Percentiles rank a stretch among this genome's conserved stretches.
Evolutionary conservation across 2,329 filamentous ascomycete species (phyloP).

Genomic region (Botrytis cinerea): DNA sequence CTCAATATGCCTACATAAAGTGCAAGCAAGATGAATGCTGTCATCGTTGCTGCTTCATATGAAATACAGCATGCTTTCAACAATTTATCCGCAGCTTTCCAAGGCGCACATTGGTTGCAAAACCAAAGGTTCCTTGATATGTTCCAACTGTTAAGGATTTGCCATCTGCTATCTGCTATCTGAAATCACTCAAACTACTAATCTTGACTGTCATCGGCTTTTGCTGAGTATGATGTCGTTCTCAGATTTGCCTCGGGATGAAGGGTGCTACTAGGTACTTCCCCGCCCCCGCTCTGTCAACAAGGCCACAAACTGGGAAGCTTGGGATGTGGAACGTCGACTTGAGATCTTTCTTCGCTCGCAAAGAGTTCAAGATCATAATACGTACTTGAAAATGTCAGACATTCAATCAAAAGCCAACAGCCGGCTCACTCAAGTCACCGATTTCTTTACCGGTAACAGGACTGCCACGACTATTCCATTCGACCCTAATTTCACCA

Average conservation of each 20-base stretch:
- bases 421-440: slow-evolving; percentile 35
- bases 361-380: not conserved
- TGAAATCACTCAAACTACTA: not conserved
- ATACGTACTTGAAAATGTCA: slow-evolving; percentile 28
- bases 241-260: not conserved
- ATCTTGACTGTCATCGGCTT: not conserved
- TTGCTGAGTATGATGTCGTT: not conserved
- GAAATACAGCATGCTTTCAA: not conserved
- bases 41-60: not conserved
- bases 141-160: not conserved
- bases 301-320: not conserved
- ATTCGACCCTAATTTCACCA: slow-evolving; percentile 39
- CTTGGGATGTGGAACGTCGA: not conserved
- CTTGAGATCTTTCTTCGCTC: not conserved
- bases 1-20: not conserved
- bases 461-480: slow-evolving; percentile 37
- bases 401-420: slow-evolving; percentile 27
- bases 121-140: not conserved
- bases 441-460: slow-evolving; percentile 34
- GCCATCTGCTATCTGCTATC: not conserved
- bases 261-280: not conserved
- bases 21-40: not conserved
- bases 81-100: not conserved
- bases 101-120: not conserved
- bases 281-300: not conserved